Percentiles rank a stretch among this genome's conserved stretches.
These are phyloP conservation scores for Lipomyces lipofer DNA, from an alignment of 805 yeast genomes.

Conservation along the genomic window DNA sequence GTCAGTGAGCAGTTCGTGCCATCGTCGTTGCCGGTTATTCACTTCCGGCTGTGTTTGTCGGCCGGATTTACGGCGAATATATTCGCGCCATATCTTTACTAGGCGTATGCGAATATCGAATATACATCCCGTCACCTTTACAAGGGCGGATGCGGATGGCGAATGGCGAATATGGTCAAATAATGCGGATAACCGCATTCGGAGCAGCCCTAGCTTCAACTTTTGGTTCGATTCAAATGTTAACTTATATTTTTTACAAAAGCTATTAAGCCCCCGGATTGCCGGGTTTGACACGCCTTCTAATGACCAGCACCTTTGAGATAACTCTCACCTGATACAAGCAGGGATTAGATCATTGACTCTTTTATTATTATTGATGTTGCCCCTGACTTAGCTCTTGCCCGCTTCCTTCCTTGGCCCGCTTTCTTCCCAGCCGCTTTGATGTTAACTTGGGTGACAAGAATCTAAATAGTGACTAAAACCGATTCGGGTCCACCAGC, in stretches of 20 bases:
- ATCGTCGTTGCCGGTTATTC: background rate
- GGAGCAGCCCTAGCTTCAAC: no score
- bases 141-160: no score
- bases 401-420: conserved; percentile 2
- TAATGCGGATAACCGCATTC: no score
- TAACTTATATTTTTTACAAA: background rate
- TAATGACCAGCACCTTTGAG: background rate
- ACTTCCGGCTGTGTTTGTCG: background rate
- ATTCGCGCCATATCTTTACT: no score
- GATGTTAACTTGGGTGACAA: background rate
- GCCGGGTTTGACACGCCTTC: background rate
- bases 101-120: no score
- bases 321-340: background rate
- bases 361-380: no score
- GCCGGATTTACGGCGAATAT: no score
- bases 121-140: no score
- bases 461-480: background rate
- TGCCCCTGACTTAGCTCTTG: background rate
- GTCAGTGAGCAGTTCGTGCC: background rate
- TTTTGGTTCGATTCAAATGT: no score
- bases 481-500: background rate
- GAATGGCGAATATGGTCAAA: no score
- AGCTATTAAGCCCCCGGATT: background rate
- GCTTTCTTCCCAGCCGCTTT: background rate
- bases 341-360: background rate